Evolutionary conservation across 2,329 filamentous ascomycete species (phyloP).

Genomic region (Epichloe festucae): DNA sequence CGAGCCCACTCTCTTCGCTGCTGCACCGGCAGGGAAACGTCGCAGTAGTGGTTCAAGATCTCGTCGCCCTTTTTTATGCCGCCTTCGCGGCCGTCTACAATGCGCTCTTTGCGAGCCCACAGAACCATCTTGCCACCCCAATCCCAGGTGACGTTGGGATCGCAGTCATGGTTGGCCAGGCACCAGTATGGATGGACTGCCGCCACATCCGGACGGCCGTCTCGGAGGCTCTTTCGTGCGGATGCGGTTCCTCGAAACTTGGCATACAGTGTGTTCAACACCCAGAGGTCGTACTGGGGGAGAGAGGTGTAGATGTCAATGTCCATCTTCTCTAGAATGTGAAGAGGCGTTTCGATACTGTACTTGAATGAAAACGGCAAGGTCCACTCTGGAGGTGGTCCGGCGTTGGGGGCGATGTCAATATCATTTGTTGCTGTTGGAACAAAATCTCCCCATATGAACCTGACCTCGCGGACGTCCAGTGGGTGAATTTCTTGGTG

Average conservation of each 20-base stretch:
- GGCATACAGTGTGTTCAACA: constrained; percentile 81
- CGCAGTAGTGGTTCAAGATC: constrained; percentile 89
- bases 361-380: constrained; percentile 67
- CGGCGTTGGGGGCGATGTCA: constrained; percentile 37
- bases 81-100: constrained; percentile 35
- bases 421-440: constrained; percentile 39
- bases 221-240: constrained; percentile 61
- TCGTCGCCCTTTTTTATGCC: constrained; percentile 72
- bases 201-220: constrained; percentile 78
- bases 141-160: constrained; percentile 90
- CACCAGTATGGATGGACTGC: constrained; percentile 96
- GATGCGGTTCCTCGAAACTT: constrained; percentile 92
- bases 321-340: constrained; percentile 75
- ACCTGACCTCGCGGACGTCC: constrained; percentile 51
- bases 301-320: constrained; percentile 56
- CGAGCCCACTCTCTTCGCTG: constrained; percentile 79
- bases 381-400: constrained; percentile 49
- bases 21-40: constrained; percentile 63
- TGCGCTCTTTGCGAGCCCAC: constrained; percentile 44
- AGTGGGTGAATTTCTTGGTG: constrained; percentile 50
- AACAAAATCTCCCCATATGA: constrained; percentile 58
- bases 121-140: constrained; percentile 73
- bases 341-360: constrained; percentile 61
- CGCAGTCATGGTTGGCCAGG: constrained; percentile 88
- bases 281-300: constrained; percentile 57